phyloP scores from a whole-genome alignment of 2,329 filamentous ascomycete species.

The Epichloe bromicola region DNA sequence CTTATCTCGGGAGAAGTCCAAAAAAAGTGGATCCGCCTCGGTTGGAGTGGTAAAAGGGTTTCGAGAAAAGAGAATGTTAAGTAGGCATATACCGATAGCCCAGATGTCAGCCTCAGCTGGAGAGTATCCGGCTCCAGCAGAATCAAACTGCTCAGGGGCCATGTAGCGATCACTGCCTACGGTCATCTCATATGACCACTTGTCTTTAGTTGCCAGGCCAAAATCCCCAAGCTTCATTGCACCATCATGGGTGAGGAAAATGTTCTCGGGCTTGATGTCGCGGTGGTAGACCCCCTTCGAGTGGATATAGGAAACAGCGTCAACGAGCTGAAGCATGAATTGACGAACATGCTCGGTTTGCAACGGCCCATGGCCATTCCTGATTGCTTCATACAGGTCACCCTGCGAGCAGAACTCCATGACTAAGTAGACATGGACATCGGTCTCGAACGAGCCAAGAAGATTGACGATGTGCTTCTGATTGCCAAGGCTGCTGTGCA shows the following conservation, averaged over 20 bases:
- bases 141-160: conserved; percentile 96
- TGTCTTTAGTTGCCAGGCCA: conserved; percentile 77
- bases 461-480: conserved; percentile 94
- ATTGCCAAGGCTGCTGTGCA: conserved; percentile 64
- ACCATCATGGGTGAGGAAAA: conserved; percentile 78
- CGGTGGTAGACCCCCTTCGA: conserved; percentile 85
- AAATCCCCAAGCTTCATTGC: conserved; percentile 96
- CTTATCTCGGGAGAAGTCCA: conserved; percentile 85
- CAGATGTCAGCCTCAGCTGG: conserved; percentile 90
- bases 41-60: conserved; percentile 92
- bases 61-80: conserved; percentile 92
- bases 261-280: conserved; percentile 99
- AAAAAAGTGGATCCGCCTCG: conserved; percentile 80
- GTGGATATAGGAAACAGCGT: conserved; percentile 84
- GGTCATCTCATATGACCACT: conserved; percentile 83
- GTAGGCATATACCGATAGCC: conserved; percentile 90
- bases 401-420: conserved; percentile 92
- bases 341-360: conserved; percentile 94
- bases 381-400: conserved; percentile 95
- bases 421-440: conserved; percentile 80
- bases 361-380: conserved; percentile 71
- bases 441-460: conserved; percentile 81
- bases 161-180: conserved; percentile 98
- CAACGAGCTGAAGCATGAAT: conserved; percentile 91
- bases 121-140: conserved; percentile 74